phyloP scores from a whole-genome alignment of 176 grass and related monocot genomes.

The Oryza glumipatula region DNA sequence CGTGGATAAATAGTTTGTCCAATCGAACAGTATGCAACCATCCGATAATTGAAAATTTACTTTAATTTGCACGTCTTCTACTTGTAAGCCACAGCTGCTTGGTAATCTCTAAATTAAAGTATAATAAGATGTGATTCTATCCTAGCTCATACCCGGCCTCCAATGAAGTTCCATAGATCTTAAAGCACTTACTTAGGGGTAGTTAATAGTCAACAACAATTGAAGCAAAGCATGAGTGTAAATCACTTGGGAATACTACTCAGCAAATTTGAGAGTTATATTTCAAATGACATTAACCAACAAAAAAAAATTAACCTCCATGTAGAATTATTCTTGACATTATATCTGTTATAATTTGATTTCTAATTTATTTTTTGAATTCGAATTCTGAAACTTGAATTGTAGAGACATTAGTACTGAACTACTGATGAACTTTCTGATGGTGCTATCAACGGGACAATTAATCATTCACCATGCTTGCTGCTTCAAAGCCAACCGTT shows the following conservation, averaged over 20 bases:
- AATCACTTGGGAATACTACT: background rate
- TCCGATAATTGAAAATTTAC: background rate
- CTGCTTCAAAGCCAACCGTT: background rate
- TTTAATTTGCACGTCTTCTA: background rate
- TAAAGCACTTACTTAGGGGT: too few relatives aligned
- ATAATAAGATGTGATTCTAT: background rate
- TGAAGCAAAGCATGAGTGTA: background rate
- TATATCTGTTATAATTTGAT: background rate
- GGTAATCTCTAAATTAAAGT: background rate
- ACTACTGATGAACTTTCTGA: background rate
- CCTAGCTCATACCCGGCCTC: background rate
- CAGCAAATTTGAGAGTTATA: background rate
- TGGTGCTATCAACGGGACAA: background rate
- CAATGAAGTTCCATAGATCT: background rate
- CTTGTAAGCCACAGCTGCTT: background rate
- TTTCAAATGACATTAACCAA: background rate
- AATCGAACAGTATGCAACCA: background rate
- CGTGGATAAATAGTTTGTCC: background rate
- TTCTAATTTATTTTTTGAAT: background rate
- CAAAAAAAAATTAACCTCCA: background rate
- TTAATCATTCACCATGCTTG: slow-evolving; percentile 1
- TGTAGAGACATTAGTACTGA: background rate
- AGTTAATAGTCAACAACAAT: background rate
- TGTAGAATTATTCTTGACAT: background rate
- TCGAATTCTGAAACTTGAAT: background rate